A percentile compares a stretch with the other conserved stretches of the same genome.
These are phyloP conservation scores for Capniomyces stellatus DNA, from an alignment of 371 early-diverging fungal species.

Conservation along the genomic window DNA sequence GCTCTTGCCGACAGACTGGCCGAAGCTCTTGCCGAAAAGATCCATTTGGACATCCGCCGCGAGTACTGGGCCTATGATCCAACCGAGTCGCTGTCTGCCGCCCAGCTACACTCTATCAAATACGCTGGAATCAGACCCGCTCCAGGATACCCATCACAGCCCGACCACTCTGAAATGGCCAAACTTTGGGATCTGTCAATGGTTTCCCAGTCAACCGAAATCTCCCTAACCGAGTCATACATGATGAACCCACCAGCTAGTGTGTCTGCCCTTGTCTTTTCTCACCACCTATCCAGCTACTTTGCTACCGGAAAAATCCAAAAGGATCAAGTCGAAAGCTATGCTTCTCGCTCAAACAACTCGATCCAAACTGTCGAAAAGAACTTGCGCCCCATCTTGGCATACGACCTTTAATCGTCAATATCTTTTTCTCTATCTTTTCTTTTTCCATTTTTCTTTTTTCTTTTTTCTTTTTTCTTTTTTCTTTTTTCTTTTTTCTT, in stretches of 20 bases:
- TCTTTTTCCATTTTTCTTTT: too few relatives aligned
- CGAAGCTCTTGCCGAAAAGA: conserved; percentile 73
- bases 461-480: too few relatives aligned
- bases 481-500: too few relatives aligned
- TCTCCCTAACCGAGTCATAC: conserved; percentile 63
- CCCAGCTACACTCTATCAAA: conserved; percentile 60
- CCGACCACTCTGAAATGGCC: conserved; percentile 78
- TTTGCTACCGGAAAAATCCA: conserved; percentile 86
- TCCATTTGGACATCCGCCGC: conserved; percentile 70
- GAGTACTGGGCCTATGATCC: conserved; percentile 67
- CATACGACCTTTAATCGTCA: conserved; percentile 45
- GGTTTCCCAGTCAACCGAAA: conserved; percentile 55
- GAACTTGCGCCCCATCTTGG: conserved; percentile 67
- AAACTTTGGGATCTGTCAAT: conserved; percentile 76
- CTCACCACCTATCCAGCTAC: conserved; percentile 54
- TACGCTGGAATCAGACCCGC: conserved; percentile 89
- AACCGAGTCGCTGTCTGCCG: conserved; percentile 49
- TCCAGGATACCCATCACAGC: conserved; percentile 74
- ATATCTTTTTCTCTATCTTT: too few relatives aligned
- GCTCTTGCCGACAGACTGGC: conserved; percentile 83
- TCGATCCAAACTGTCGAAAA: conserved; percentile 52
- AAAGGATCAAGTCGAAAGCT: conserved; percentile 67
- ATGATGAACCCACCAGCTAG: conserved; percentile 84
- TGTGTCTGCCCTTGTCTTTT: conserved; percentile 62
- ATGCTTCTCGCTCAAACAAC: conserved; percentile 57